Evolutionary conservation across 495 filamentous ascomycete genomes (phyloP).

Genomic region (Penicillium argentinense): DNA sequence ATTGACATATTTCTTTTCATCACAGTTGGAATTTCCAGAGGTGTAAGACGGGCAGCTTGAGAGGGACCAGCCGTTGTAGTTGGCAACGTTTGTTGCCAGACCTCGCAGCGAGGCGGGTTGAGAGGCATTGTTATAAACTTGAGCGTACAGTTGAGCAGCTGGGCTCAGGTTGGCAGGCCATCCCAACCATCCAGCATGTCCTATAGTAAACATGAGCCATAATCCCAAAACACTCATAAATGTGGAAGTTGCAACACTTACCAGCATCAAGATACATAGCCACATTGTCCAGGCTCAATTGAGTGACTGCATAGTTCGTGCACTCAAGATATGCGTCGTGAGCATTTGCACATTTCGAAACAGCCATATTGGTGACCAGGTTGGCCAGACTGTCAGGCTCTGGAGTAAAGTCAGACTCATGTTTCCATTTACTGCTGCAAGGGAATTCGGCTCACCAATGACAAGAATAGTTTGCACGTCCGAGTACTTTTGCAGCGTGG

Average conservation of each 20-base stretch:
- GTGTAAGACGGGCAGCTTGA: conserved; percentile 45
- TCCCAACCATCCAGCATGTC: conserved; percentile 71
- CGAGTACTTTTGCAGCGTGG: conserved; percentile 24
- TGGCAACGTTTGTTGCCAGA: conserved; percentile 75
- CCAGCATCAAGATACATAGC: conserved; percentile 83
- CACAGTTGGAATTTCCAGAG: conserved; percentile 47
- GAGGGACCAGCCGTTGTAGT: conserved; percentile 67
- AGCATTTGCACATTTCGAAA: conserved; percentile 62
- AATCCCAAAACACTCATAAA: neutral
- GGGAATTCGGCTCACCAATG: conserved; percentile 48
- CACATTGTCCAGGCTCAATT: conserved; percentile 74
- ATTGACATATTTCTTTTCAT: conserved; percentile 73
- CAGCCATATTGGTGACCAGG: conserved; percentile 70
- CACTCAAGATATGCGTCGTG: conserved; percentile 65
- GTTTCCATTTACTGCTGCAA: conserved; percentile 48
- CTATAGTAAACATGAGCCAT: conserved; percentile 12
- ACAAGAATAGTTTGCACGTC: conserved; percentile 40
- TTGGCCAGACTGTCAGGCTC: conserved; percentile 83
- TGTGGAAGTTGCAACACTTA: conserved; percentile 5
- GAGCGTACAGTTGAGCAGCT: conserved; percentile 66
- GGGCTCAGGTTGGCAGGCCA: conserved; percentile 77
- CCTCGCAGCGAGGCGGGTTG: conserved; percentile 67
- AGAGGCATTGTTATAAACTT: conserved; percentile 65
- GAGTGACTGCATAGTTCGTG: conserved; percentile 68
- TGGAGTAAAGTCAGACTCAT: conserved; percentile 51